Conservation (phyloP, 345 rosid genomes). For the Tarenaya hassleriana region DNA sequence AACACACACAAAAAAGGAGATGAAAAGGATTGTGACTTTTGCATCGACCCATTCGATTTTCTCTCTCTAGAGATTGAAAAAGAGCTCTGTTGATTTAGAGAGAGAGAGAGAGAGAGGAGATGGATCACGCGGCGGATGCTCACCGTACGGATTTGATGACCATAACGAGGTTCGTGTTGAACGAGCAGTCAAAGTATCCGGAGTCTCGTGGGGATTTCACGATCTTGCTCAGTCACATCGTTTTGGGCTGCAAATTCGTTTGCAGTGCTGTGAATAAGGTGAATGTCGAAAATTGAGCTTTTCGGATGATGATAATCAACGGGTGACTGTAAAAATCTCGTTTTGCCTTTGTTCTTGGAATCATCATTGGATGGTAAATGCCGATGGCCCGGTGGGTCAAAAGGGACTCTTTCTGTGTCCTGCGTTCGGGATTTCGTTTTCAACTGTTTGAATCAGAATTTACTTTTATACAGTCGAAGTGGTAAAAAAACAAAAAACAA, state of each 20-base stretch:
- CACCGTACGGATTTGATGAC: constrained; percentile 95
- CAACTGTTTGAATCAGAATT: no score
- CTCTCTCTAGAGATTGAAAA: neutral
- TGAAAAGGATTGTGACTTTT: neutral
- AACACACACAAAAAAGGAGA: constrained; percentile 15
- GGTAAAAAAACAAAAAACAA: no score
- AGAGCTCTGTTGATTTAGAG: neutral
- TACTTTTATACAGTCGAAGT: no score
- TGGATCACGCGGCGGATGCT: constrained; percentile 92
- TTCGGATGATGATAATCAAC: neutral
- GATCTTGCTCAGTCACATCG: constrained; percentile 87
- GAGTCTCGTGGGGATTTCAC: constrained; percentile 98
- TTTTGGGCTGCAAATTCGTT: constrained; percentile 97
- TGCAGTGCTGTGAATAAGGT: constrained; percentile 96
- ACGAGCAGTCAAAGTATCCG: constrained; percentile 82
- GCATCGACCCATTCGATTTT: neutral
- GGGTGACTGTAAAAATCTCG: constrained; percentile 5
- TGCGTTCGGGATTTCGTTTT: no score
- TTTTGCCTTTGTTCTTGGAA: constrained; percentile 13
- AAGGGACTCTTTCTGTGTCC: no score
- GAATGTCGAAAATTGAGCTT: no score
- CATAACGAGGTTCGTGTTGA: constrained; percentile 76
- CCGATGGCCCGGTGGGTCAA: no score
- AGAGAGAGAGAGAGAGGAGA: constrained; percentile 24
- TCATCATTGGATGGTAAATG: neutral